A percentile compares a stretch with the other conserved stretches of the same genome.
phyloP scores from a whole-genome alignment of 768 basidiomycete genomes.

The Leccinum variicolor region DNA sequence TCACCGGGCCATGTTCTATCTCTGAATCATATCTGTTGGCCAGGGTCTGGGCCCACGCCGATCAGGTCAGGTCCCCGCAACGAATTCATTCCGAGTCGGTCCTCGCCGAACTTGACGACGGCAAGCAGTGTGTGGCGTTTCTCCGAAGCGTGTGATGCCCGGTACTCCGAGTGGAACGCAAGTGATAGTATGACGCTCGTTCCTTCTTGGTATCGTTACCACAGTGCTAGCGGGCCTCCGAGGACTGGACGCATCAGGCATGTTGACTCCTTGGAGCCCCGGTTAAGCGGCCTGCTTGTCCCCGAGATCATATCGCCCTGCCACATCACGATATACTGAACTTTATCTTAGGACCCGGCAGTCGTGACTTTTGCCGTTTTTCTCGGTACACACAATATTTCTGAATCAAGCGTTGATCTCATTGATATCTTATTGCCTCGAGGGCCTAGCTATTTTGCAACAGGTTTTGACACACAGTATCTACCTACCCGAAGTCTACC shows the following conservation, averaged over 20 bases:
- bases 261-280: neutral
- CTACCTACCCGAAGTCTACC: slow-evolving; percentile 4
- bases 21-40: neutral
- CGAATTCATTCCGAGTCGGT: neutral
- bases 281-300: neutral
- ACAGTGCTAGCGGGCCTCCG: neutral
- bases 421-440: neutral
- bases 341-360: neutral
- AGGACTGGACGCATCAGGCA: neutral
- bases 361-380: too few species aligned
- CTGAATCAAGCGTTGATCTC: neutral
- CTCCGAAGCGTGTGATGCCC: neutral
- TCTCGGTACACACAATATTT: neutral
- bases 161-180: neutral
- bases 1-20: neutral
- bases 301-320: neutral
- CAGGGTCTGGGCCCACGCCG: neutral
- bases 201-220: neutral
- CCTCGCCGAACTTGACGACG: neutral
- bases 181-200: neutral
- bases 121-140: neutral
- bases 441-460: neutral
- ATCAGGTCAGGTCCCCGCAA: neutral
- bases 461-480: neutral
- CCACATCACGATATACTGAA: neutral